These are phyloP conservation scores for Tolypocladium nubicola DNA, from an alignment of 2,329 filamentous ascomycete genomes.

Conservation along the genomic window DNA sequence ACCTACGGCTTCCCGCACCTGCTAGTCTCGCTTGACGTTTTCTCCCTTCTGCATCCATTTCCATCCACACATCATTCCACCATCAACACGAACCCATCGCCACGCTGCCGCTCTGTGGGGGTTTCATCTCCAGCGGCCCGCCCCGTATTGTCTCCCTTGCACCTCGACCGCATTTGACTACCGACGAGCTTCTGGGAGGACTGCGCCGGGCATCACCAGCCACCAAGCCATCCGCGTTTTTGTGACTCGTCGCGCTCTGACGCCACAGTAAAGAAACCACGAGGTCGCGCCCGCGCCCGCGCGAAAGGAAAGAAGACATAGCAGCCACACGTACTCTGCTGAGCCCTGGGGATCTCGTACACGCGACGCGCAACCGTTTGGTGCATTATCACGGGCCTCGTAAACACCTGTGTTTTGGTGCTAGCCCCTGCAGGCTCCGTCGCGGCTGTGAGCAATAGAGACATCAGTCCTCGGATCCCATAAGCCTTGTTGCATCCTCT, in stretches of 20 bases:
- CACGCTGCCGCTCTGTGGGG: background rate
- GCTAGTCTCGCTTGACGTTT: background rate
- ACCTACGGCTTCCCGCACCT: background rate
- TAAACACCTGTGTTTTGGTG: constrained; percentile 2
- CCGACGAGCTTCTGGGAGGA: background rate
- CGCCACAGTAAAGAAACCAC: background rate
- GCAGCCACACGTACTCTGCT: constrained; percentile 8
- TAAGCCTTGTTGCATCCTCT: background rate
- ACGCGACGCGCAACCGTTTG: constrained; percentile 3
- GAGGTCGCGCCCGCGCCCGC: background rate
- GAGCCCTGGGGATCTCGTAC: constrained; percentile 7
- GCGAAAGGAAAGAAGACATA: background rate
- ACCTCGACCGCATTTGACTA: background rate
- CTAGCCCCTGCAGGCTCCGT: background rate
- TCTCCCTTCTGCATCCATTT: background rate
- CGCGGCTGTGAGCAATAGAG: background rate
- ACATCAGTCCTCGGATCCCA: background rate
- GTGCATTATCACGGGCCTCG: constrained; percentile 1
- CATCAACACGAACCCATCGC: background rate
- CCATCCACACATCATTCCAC: background rate
- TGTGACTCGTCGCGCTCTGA: background rate
- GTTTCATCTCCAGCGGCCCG: background rate
- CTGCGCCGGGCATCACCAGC: background rate
- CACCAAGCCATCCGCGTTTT: background rate
- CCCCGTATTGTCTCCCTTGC: background rate